Conservation (phyloP, 1,284 basidiomycete genomes). For the Puccinia coronata region DNA sequence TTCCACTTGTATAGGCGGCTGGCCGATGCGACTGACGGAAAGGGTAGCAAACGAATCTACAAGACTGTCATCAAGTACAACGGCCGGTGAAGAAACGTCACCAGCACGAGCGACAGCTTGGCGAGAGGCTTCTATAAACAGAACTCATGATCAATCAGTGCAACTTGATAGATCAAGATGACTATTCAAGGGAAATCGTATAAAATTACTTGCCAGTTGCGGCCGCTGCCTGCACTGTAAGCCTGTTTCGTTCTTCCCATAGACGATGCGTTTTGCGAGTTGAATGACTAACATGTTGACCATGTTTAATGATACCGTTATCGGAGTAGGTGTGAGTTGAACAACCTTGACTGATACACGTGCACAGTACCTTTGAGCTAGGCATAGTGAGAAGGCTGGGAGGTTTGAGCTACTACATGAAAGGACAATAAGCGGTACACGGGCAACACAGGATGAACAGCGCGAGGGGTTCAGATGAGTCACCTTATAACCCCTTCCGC, state of each 20-base stretch:
- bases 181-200: neutral
- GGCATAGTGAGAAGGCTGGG: too few relatives aligned
- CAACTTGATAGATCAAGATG: too few relatives aligned
- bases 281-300: neutral
- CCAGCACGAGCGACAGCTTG: too few relatives aligned
- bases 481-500: too few relatives aligned
- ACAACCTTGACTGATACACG: neutral
- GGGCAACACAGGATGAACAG: too few relatives aligned
- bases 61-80: neutral
- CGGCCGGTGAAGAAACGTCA: too few relatives aligned
- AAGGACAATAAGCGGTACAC: too few relatives aligned
- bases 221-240: neutral
- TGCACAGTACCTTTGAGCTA: neutral
- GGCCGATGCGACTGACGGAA: neutral
- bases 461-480: too few relatives aligned
- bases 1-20: neutral
- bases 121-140: too few relatives aligned
- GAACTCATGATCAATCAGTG: too few relatives aligned
- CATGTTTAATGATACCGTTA: neutral
- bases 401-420: too few relatives aligned
- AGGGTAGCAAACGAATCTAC: neutral
- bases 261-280: neutral
- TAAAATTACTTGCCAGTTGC: neutral
- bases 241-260: constrained; percentile 1
- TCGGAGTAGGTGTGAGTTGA: neutral